Evolutionary conservation across 257 asterid genomes (phyloP).

Genomic region (Scutellaria galericulata): DNA sequence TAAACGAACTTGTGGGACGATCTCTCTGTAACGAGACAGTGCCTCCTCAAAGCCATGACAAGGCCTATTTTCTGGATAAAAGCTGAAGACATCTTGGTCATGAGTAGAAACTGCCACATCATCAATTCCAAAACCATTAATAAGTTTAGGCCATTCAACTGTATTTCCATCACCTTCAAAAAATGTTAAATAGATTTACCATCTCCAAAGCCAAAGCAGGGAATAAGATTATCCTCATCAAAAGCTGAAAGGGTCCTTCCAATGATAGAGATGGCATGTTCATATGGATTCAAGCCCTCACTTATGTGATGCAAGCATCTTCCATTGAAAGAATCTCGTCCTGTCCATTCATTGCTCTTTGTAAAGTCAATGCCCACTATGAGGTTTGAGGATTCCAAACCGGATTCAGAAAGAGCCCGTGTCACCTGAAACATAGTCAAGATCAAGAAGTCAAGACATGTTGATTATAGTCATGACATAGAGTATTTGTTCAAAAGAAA

Average conservation of each 20-base stretch:
- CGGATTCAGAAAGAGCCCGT: slow-evolving; percentile 72
- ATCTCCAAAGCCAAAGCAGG: slow-evolving; percentile 90
- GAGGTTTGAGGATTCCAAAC: slow-evolving; percentile 91
- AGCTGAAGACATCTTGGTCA: slow-evolving; percentile 82
- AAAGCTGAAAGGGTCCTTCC: slow-evolving; percentile 80
- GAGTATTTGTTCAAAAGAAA: neutral
- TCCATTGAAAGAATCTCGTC: slow-evolving; percentile 59
- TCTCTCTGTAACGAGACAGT: slow-evolving; percentile 71
- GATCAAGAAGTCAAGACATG: neutral
- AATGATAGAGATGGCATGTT: slow-evolving; percentile 85
- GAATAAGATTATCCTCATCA: slow-evolving; percentile 90
- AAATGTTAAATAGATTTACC: slow-evolving; percentile 27
- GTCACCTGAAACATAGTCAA: slow-evolving; percentile 52
- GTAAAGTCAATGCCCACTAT: slow-evolving; percentile 94
- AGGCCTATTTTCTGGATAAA: slow-evolving; percentile 57
- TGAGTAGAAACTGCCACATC: slow-evolving; percentile 68
- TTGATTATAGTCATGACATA: no score
- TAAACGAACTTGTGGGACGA: slow-evolving; percentile 63
- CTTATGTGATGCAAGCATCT: slow-evolving; percentile 70
- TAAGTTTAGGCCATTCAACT: neutral
- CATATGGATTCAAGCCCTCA: slow-evolving; percentile 67
- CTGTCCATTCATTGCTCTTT: slow-evolving; percentile 94
- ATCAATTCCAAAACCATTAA: neutral
- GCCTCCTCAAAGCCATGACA: slow-evolving; percentile 91
- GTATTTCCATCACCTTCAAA: neutral